Conservation (phyloP, 176 grass and related monocot genomes). For the Oryza brachyantha region DNA sequence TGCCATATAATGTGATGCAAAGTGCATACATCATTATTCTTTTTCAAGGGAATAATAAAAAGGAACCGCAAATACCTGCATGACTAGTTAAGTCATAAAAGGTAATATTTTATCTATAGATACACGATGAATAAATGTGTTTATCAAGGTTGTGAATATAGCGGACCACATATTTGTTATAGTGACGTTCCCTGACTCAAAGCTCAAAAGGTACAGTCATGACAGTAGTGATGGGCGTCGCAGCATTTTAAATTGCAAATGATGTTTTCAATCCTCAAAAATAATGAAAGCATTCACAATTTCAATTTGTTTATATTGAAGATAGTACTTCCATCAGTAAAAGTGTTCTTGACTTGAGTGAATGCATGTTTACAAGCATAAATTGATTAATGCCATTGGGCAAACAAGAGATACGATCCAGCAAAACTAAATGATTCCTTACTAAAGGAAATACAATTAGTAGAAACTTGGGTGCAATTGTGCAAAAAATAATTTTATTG, state of each 20-base stretch:
- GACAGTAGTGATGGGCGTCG: not conserved
- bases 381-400: not conserved
- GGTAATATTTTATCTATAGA: slow-evolving; percentile 1
- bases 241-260: slow-evolving; percentile 1
- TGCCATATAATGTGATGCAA: slow-evolving; percentile 23
- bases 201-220: slow-evolving; percentile 4
- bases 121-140: slow-evolving; percentile 9
- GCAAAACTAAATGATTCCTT: slow-evolving; percentile 8
- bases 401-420: not conserved
- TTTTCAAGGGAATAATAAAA: not conserved
- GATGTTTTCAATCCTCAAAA: not conserved
- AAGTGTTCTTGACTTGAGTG: not conserved
- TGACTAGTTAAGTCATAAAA: slow-evolving; percentile 4
- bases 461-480: not conserved
- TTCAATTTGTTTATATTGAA: slow-evolving; percentile 26
- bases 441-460: not conserved
- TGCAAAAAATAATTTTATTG: not conserved
- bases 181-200: not conserved
- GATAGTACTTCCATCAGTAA: not conserved
- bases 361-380: slow-evolving; percentile 7
- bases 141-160: slow-evolving; percentile 12
- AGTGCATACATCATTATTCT: not conserved
- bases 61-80: not conserved
- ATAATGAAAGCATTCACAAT: not conserved
- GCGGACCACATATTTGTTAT: not conserved